These are phyloP conservation scores for Coccomyxa sp. DNA, from an alignment of 139 green algal species.

Conservation along the genomic window DNA sequence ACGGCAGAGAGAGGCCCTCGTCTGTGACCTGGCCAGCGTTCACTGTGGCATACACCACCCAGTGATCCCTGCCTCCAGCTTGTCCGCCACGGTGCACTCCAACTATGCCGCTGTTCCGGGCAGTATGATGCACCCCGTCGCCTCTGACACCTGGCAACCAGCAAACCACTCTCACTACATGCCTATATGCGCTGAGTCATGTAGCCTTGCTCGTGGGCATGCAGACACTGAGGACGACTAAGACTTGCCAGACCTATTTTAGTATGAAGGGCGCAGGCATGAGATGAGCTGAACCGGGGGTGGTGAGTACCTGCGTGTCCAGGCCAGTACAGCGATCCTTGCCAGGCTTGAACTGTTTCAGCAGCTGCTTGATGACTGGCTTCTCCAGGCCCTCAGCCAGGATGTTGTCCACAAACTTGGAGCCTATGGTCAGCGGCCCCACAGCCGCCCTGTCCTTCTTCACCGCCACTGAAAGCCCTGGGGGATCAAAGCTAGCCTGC, in stretches of 20 bases:
- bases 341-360: conserved; percentile 76
- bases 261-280: background rate
- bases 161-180: too few relatives aligned
- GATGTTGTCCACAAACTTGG: conserved; percentile 82
- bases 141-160: conserved; percentile 14
- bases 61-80: conserved; percentile 88
- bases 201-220: too few relatives aligned
- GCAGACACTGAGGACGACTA: too few relatives aligned
- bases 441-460: conserved; percentile 95
- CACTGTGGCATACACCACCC: conserved; percentile 73
- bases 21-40: conserved; percentile 65
- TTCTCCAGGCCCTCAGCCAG: conserved; percentile 65
- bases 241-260: background rate
- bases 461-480: conserved; percentile 85
- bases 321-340: conserved; percentile 80
- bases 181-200: too few relatives aligned
- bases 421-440: conserved; percentile 64
- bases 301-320: conserved; percentile 16
- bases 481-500: conserved; percentile 86
- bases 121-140: conserved; percentile 48
- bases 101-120: conserved; percentile 49
- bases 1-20: conserved; percentile 58
- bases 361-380: conserved; percentile 65
- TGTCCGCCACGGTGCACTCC: conserved; percentile 57
- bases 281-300: background rate